These are phyloP conservation scores for Ophiostoma quercus DNA, from an alignment of 2,329 filamentous ascomycete genomes.

Conservation along the genomic window DNA sequence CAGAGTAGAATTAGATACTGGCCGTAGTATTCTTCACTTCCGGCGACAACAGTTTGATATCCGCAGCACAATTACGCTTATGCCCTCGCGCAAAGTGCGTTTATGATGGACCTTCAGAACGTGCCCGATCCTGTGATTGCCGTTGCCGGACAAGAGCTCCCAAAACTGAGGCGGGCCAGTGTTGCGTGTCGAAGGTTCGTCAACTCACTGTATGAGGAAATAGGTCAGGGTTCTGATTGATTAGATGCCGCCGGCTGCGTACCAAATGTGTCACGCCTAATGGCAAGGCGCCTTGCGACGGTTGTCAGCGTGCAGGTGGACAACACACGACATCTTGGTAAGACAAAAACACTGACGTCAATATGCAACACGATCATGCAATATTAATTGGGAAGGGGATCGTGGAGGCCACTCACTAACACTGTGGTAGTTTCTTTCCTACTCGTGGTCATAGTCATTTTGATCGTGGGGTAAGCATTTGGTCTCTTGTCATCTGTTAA, in stretches of 20 bases:
- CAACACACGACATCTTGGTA: constrained; percentile 9
- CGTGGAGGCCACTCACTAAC: neutral
- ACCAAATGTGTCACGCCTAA: constrained; percentile 21
- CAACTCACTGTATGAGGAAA: neutral
- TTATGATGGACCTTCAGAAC: neutral
- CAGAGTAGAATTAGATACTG: neutral
- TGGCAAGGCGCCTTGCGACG: constrained; percentile 20
- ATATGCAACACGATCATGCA: neutral
- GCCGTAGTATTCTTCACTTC: neutral
- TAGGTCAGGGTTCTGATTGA: neutral
- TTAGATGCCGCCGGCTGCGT: constrained; percentile 22
- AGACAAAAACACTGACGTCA: neutral
- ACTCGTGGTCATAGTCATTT: constrained; percentile 20
- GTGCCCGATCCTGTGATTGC: neutral
- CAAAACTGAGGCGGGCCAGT: constrained; percentile 18
- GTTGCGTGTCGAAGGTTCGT: constrained; percentile 20
- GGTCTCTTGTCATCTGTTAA: neutral
- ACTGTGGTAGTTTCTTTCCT: constrained; percentile 16
- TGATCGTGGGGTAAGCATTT: constrained; percentile 17
- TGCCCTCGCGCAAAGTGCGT: neutral
- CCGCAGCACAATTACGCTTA: neutral
- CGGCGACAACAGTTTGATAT: neutral
- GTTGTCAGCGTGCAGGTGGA: constrained; percentile 19
- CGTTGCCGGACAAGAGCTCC: constrained; percentile 7
- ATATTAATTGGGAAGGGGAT: neutral